Base-by-base conservation (phyloP, 306 rosid species). In the Quercus berberidifolia region DNA sequence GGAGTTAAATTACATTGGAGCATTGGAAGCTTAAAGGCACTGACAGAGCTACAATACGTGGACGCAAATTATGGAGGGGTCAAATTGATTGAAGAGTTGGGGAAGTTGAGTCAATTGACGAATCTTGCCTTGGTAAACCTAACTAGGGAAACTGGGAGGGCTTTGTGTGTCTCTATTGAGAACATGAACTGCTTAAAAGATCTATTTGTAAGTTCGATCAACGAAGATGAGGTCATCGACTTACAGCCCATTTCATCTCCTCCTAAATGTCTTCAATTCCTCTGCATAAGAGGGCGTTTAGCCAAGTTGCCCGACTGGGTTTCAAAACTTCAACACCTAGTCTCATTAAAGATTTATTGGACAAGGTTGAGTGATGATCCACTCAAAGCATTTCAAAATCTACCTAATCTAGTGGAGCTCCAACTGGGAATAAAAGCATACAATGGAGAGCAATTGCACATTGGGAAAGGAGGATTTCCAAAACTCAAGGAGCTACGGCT, bases 241-340 rank as follows among this genome's bases (percentile, higher is more conserved):
- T 9, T 78, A 4, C 67, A 77, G 13, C 73, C 21, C 11, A 31
- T 77, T 18, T 38, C 67, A 10, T 26, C 57, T 12, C 82, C 71
- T 0, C 82, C 76, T 0, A 0, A 23, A 31, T 68, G 1, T 70
- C 41, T 74, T 5, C 72, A 13, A 19, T 2, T 9, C 25, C 86
- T 83, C 23, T 0, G 1, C 64, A 65, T 78, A 21, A 1, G 0
- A 0, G 83, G 83, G 13, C 9, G 3, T 23, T 11, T 78, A 5
- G 31, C 11, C 59, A 54, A 70, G 55, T 38, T 83, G 43, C 79
- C 74, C 0, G 12, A 64, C 5, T 82, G 82, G 82, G 57, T 68
- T 8, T 4, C 38, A 0, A 7, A 74, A 43, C 79, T 78, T 46
- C 57, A 64, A 2, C 28, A 56, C 2, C 72, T 82, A 1, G 64